These are phyloP conservation scores for Tuber calosporum DNA, from an alignment of 495 filamentous ascomycete genomes.

Conservation along the genomic window DNA sequence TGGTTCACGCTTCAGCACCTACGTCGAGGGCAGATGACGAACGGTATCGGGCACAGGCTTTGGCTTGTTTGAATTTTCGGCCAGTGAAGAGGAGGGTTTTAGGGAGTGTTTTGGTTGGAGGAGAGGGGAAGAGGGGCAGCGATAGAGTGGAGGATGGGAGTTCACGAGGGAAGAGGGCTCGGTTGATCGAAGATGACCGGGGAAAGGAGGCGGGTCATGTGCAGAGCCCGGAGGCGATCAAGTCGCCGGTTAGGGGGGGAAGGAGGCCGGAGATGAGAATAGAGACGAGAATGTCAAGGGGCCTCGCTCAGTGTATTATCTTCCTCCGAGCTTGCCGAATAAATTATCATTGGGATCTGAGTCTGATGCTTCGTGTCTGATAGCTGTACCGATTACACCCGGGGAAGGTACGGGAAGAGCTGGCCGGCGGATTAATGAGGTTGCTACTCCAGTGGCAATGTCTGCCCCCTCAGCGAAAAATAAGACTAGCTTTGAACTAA, in stretches of 20 bases:
- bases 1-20: conserved; percentile 29
- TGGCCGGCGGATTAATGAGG: background rate
- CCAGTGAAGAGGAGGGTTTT: conserved; percentile 24
- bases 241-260: background rate
- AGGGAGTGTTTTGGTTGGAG: background rate
- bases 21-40: conserved; percentile 32
- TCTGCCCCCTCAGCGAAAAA: background rate
- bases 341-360: background rate
- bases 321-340: background rate
- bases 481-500: background rate
- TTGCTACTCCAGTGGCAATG: background rate
- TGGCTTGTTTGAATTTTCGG: conserved; percentile 27
- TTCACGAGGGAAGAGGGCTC: background rate
- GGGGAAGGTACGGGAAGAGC: background rate
- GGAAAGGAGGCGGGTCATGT: background rate
- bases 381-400: background rate
- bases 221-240: background rate
- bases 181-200: background rate
- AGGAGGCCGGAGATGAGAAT: background rate
- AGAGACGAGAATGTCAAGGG: background rate
- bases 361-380: background rate
- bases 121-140: background rate
- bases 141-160: background rate
- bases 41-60: conserved; percentile 21
- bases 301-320: background rate